Percentiles rank a stretch among this genome's conserved stretches.
These are phyloP conservation scores for Xylaria sp. DNA, from an alignment of 2,329 filamentous ascomycete genomes.

Conservation along the genomic window DNA sequence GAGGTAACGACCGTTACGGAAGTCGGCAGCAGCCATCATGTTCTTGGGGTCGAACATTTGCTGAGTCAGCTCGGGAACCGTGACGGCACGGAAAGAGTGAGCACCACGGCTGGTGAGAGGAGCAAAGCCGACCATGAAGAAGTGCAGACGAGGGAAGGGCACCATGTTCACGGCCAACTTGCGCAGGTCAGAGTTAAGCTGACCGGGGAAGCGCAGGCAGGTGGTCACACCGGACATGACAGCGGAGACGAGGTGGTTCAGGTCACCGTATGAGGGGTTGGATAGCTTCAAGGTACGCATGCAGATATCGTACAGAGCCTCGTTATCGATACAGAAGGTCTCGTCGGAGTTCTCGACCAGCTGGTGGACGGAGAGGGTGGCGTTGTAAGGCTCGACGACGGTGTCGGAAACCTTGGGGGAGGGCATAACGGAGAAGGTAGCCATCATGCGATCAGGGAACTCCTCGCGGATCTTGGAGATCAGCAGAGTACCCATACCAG, in stretches of 20 bases:
- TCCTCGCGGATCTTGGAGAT: slow-evolving; percentile 99
- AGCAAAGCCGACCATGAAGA: slow-evolving; percentile 99
- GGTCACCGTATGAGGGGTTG: slow-evolving; percentile 97
- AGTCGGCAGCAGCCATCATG: slow-evolving; percentile 99
- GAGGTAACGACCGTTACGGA: slow-evolving; percentile 99
- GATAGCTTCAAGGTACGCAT: slow-evolving; percentile 99
- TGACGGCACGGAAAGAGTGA: slow-evolving; percentile 96
- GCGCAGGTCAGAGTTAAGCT: slow-evolving; percentile 99
- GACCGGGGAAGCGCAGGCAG: slow-evolving; percentile 98
- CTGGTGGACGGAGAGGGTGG: slow-evolving; percentile 98
- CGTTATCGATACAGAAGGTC: slow-evolving; percentile 99
- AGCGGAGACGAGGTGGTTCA: slow-evolving; percentile 99
- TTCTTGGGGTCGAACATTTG: slow-evolving; percentile 99
- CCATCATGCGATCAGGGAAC: slow-evolving; percentile 99
- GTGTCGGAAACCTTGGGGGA: slow-evolving; percentile 99
- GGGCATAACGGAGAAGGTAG: slow-evolving; percentile 98
- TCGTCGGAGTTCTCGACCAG: slow-evolving; percentile 99
- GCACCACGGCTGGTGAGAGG: slow-evolving; percentile 93
- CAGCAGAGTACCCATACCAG: slow-evolving; percentile 99
- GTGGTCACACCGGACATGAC: slow-evolving; percentile 99
- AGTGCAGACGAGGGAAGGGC: slow-evolving; percentile 99
- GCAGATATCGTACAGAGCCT: slow-evolving; percentile 99
- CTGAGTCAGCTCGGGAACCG: slow-evolving; percentile 97
- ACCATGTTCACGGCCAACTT: slow-evolving; percentile 99
- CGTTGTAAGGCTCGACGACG: slow-evolving; percentile 99